These are phyloP conservation scores for Microcyclospora pomicola DNA, from an alignment of 2,329 filamentous ascomycete species.

Conservation along the genomic window DNA sequence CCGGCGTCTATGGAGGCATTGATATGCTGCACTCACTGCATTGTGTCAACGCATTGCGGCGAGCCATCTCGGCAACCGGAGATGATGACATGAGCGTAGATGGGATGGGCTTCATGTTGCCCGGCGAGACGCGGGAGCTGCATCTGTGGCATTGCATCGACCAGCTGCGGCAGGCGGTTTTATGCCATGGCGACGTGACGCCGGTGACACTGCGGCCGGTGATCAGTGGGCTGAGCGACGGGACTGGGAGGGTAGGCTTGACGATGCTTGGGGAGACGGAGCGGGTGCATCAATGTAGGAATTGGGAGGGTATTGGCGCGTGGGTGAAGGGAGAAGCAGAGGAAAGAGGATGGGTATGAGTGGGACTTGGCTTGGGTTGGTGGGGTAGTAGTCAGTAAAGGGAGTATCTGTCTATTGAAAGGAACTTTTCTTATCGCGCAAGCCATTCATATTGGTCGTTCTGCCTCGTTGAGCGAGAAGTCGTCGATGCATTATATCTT, in stretches of 20 bases:
- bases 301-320: conserved; percentile 2
- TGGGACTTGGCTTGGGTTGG: no score
- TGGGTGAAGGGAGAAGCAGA: conserved; percentile 1
- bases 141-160: conserved; percentile 8
- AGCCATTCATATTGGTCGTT: no score
- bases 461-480: no score
- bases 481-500: no score
- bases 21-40: conserved; percentile 7
- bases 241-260: neutral
- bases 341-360: neutral
- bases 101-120: neutral
- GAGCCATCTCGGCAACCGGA: conserved; percentile 1
- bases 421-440: no score
- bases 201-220: conserved; percentile 6
- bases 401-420: no score
- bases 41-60: conserved; percentile 5
- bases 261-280: conserved; percentile 7
- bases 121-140: neutral
- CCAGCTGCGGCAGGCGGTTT: conserved; percentile 5
- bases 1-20: conserved; percentile 4
- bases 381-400: no score
- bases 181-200: conserved; percentile 7
- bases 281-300: conserved; percentile 5
- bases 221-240: neutral
- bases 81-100: neutral